Evolutionary conservation across 1,139 yeast genomes (phyloP).

Genomic region (Entelexis paramagnoliae): DNA sequence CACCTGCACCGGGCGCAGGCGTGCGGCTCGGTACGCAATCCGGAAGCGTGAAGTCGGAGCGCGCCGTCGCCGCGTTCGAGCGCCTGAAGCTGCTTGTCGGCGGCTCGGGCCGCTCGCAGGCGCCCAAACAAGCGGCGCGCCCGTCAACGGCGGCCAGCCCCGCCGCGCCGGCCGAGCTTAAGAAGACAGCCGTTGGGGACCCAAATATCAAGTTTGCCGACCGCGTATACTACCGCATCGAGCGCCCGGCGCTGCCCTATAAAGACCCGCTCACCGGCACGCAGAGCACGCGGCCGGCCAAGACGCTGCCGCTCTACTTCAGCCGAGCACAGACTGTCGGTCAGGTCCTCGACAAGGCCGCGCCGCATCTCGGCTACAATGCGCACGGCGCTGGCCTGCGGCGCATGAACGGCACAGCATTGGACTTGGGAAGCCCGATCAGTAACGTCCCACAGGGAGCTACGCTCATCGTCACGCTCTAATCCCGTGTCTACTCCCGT

Average conservation of each 20-base stretch:
- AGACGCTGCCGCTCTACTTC: slow-evolving; percentile 40
- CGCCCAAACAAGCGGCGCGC: background rate
- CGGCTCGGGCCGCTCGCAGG: slow-evolving; percentile 4
- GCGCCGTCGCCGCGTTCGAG: slow-evolving; percentile 18
- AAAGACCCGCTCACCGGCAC: slow-evolving; percentile 36
- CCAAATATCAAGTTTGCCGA: slow-evolving; percentile 43
- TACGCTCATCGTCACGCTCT: background rate
- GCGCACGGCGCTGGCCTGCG: background rate
- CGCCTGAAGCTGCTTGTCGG: slow-evolving; percentile 14
- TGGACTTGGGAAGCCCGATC: slow-evolving; percentile 6
- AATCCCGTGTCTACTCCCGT: no score
- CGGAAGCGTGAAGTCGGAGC: slow-evolving; percentile 9
- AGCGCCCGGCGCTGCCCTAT: slow-evolving; percentile 29
- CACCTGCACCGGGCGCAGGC: background rate
- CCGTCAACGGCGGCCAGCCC: background rate
- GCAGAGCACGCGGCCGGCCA: slow-evolving; percentile 28
- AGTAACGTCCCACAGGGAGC: slow-evolving; percentile 7
- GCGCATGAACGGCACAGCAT: background rate
- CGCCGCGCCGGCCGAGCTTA: slow-evolving; percentile 9
- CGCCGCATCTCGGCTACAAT: slow-evolving; percentile 13
- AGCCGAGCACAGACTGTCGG: slow-evolving; percentile 69
- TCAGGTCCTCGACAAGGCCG: slow-evolving; percentile 48
- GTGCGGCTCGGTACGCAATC: background rate
- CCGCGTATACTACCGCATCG: slow-evolving; percentile 53
- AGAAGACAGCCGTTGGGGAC: slow-evolving; percentile 44